These are phyloP conservation scores for Helminthosporium solani DNA, from an alignment of 2,329 filamentous ascomycete species.

Conservation along the genomic window DNA sequence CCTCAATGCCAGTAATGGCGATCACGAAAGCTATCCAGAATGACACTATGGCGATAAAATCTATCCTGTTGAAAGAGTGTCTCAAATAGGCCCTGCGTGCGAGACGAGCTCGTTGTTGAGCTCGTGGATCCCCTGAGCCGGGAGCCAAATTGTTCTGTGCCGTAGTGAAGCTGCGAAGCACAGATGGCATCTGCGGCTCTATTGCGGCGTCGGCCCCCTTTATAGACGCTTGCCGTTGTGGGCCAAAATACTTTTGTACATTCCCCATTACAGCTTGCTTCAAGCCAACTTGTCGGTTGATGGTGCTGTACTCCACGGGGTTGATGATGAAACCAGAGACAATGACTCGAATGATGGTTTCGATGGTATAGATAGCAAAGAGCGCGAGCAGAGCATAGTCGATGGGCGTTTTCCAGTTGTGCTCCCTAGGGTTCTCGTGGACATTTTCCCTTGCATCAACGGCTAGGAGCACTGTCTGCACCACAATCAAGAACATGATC, in stretches of 20 bases:
- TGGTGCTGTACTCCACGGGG: constrained; percentile 86
- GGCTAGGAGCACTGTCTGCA: constrained; percentile 85
- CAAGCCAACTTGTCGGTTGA: constrained; percentile 74
- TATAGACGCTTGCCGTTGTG: constrained; percentile 70
- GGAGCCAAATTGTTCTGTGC: constrained; percentile 58
- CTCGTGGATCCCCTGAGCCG: constrained; percentile 62
- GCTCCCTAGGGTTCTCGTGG: constrained; percentile 59
- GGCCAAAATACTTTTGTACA: constrained; percentile 76
- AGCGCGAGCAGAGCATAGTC: constrained; percentile 81
- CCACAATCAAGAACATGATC: constrained; percentile 81
- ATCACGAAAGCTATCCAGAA: constrained; percentile 91
- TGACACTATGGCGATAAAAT: constrained; percentile 90
- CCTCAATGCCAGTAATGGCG: constrained; percentile 68
- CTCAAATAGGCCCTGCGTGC: constrained; percentile 89
- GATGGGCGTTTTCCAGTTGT: constrained; percentile 67
- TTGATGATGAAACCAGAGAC: constrained; percentile 94
- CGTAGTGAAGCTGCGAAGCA: constrained; percentile 74
- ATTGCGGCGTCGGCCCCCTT: constrained; percentile 49
- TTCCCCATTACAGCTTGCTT: constrained; percentile 73
- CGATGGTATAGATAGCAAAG: constrained; percentile 86
- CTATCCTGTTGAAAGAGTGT: constrained; percentile 92
- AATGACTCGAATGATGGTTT: constrained; percentile 78
- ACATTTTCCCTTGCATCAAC: constrained; percentile 77
- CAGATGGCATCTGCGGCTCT: constrained; percentile 59
- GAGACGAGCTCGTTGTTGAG: constrained; percentile 81